Evolutionary conservation across 1,284 basidiomycete species (phyloP), one percentile per base, ranked within the genome.

Genomic region (Pascua guehoae): DNA sequence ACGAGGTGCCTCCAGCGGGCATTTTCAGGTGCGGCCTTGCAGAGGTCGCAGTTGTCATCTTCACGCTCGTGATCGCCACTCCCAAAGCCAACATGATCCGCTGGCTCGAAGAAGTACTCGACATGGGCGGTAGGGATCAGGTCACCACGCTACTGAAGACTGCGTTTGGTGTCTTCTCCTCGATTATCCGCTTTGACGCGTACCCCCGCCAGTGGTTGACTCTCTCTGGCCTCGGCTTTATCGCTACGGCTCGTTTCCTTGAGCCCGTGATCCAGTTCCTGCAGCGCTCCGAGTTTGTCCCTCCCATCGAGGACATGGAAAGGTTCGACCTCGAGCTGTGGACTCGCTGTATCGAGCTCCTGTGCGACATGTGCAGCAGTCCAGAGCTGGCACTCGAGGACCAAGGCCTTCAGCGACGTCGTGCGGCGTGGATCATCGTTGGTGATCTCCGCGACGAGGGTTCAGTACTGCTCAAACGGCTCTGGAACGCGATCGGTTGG

Each of bases 401-500:
- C 69, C 56, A 65, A 40, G 60, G 56, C 18, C 57, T 70, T 17
- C 69, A 97, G 88, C 89, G 91, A 83, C 86, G 93, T 51, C 85
- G 94, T 52, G 90, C 93, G 1, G 91, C 96, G 14, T 98, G 95
- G 95, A 85, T 92, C 46, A 83, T 98, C 14, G 91, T 90, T 4
- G 94, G 94, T 15, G 95, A 98, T 76, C 86, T 97, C 66, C 85
- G 95, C 39, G 92, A 91, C 14, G 89, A 95, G 73, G 94, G 93
- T 11, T 89, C 93, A 1, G 80, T 84, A n/a, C 86, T 96, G 56
- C 78, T 98, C 53, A 77, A 88, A 37, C 85, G 83, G 53, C 78
- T 96, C 2, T 98, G 95, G 95, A 86, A 90, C 66, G 85, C 90
- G 4, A 83, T 98, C 24, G 89, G 88, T 7, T 88, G 86, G 84